phyloP scores from a whole-genome alignment of 345 rosid genomes.

The Mangifera indica region DNA sequence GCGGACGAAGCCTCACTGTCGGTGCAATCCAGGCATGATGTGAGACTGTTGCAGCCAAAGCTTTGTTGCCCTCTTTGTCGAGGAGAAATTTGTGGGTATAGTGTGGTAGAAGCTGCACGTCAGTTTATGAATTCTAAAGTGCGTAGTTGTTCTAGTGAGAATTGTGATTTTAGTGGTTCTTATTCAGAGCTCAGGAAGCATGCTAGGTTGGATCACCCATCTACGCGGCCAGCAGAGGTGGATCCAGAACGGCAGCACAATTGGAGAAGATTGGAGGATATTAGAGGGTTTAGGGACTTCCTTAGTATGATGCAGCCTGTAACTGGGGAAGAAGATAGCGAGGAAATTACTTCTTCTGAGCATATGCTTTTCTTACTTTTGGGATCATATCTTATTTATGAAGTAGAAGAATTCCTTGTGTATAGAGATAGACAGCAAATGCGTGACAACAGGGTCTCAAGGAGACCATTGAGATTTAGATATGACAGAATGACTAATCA shows the following conservation, averaged over 20 bases:
- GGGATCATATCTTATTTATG: conserved; percentile 9
- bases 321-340: not conserved
- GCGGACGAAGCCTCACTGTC: conserved; percentile 14
- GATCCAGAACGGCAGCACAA: conserved; percentile 41
- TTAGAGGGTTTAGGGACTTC: conserved; percentile 40
- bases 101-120: conserved; percentile 44
- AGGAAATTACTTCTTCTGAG: not conserved
- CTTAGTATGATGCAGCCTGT: conserved; percentile 18
- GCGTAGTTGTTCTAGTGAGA: conserved; percentile 47
- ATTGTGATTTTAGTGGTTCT: conserved; percentile 51
- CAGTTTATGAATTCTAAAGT: conserved; percentile 55
- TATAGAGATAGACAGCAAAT: not conserved
- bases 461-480: conserved; percentile 20
- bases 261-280: conserved; percentile 50
- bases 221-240: conserved; percentile 34
- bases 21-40: conserved; percentile 15
- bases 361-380: not conserved
- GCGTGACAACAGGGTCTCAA: conserved; percentile 4
- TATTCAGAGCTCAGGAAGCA: conserved; percentile 59
- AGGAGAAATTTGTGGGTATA: conserved; percentile 50
- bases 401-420: not conserved
- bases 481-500: not conserved
- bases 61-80: conserved; percentile 60
- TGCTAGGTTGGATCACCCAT: conserved; percentile 55
- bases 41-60: conserved; percentile 18